Evolutionary conservation across 108 stramenopile species (phyloP).

Genomic region (Licmophora abbreviata): DNA sequence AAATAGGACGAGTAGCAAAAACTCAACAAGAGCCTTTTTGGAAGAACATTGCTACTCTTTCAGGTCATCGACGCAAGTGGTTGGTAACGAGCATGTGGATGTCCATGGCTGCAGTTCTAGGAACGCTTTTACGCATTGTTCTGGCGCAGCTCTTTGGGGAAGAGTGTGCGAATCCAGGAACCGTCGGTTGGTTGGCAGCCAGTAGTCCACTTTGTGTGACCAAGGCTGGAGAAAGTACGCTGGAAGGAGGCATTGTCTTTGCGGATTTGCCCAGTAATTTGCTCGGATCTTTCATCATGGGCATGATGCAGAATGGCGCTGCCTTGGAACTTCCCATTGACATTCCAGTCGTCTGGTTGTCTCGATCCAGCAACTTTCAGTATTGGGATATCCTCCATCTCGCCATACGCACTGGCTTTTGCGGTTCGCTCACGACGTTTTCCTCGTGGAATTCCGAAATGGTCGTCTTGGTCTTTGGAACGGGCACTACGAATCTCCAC

Average conservation of each 20-base stretch:
- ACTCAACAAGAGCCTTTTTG: neutral
- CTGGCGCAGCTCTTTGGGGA: constrained; percentile 66
- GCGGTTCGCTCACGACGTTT: constrained; percentile 68
- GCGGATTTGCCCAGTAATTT: constrained; percentile 68
- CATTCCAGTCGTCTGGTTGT: constrained; percentile 35
- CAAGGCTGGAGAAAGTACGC: constrained; percentile 25
- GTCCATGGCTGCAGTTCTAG: constrained; percentile 43
- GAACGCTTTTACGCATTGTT: constrained; percentile 37
- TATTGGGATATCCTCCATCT: constrained; percentile 31
- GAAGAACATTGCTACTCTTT: neutral
- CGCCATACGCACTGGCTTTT: constrained; percentile 57
- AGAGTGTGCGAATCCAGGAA: constrained; percentile 47
- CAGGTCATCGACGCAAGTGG: neutral
- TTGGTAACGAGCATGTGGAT: constrained; percentile 18
- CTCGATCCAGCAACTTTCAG: constrained; percentile 32
- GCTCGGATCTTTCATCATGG: constrained; percentile 68
- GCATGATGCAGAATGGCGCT: constrained; percentile 28
- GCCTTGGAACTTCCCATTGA: constrained; percentile 18
- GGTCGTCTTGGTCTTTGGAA: constrained; percentile 52
- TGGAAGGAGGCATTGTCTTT: constrained; percentile 64
- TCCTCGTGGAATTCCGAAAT: constrained; percentile 62
- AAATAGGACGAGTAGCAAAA: neutral
- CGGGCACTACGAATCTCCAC: constrained; percentile 15
- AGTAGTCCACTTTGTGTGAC: constrained; percentile 51
- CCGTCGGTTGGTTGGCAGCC: constrained; percentile 46